phyloP scores from a whole-genome alignment of 179 eudicot genomes.

The Heliamphora ciliata region DNA sequence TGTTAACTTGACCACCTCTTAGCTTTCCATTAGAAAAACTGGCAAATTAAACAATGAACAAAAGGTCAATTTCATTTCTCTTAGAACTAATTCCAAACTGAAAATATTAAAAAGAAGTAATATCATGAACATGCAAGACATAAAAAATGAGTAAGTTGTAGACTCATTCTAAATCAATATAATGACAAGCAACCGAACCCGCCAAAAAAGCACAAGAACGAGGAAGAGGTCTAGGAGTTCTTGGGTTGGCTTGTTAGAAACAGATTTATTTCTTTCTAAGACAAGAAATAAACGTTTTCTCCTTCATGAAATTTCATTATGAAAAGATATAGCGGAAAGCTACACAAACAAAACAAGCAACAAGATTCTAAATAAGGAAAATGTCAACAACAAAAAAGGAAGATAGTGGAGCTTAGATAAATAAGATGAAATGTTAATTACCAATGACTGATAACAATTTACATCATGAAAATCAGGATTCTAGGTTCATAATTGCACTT shows the following conservation, averaged over 20 bases:
- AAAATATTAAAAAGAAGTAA: neutral
- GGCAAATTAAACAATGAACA: conserved; percentile 18
- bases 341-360: neutral
- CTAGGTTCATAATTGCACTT: no score
- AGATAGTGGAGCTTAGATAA: neutral
- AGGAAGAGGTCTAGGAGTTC: no score
- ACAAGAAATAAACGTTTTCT: neutral
- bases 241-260: no score
- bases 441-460: neutral
- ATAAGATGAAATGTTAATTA: neutral
- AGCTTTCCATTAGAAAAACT: conserved; percentile 43
- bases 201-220: no score
- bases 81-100: neutral
- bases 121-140: neutral
- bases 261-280: neutral
- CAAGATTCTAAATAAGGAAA: neutral
- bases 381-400: neutral
- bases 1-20: conserved; percentile 69
- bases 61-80: neutral
- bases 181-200: no score
- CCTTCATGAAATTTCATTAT: neutral
- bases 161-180: no score
- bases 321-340: neutral
- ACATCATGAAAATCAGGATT: no score
- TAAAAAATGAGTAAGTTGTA: no score